A percentile compares a stretch with the other conserved stretches of the same genome.
Evolutionary conservation across 2,329 filamentous ascomycete genomes (phyloP).

Genomic region (Trichophyton simii): DNA sequence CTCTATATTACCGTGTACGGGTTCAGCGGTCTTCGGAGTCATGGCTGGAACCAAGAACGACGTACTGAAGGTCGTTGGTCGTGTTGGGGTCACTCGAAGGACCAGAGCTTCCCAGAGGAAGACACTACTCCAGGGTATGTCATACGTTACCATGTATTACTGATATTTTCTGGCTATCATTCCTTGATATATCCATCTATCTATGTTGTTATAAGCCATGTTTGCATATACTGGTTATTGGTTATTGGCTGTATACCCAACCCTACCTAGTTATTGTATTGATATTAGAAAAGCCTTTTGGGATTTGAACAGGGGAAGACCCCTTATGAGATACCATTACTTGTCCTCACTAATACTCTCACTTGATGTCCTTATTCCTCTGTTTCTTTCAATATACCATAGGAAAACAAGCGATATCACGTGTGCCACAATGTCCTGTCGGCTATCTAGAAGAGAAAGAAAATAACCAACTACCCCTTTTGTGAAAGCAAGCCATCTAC

Average conservation of each 20-base stretch:
- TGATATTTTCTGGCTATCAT: too few species aligned
- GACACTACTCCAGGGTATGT: not conserved
- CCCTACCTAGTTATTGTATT: too few species aligned
- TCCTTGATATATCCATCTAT: not conserved
- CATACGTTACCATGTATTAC: not conserved
- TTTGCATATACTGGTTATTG: not conserved
- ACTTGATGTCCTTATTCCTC: not conserved
- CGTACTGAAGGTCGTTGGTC: conserved; percentile 2
- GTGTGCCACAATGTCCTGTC: not conserved
- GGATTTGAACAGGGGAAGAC: not conserved
- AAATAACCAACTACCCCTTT: not conserved
- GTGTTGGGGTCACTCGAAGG: not conserved
- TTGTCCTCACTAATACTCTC: not conserved
- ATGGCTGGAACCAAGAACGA: conserved; percentile 1
- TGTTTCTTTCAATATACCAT: not conserved
- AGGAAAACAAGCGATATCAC: not conserved
- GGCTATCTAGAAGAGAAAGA: too few species aligned
- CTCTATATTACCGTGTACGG: not conserved
- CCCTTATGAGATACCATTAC: not conserved
- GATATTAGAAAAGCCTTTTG: not conserved
- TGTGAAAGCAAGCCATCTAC: not conserved
- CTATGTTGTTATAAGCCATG: not conserved
- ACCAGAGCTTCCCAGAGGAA: not conserved
- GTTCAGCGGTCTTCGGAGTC: not conserved
- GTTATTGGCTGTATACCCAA: too few species aligned